Conservation (phyloP, 1,284 basidiomycete species). For the Puccinia triticina region DNA sequence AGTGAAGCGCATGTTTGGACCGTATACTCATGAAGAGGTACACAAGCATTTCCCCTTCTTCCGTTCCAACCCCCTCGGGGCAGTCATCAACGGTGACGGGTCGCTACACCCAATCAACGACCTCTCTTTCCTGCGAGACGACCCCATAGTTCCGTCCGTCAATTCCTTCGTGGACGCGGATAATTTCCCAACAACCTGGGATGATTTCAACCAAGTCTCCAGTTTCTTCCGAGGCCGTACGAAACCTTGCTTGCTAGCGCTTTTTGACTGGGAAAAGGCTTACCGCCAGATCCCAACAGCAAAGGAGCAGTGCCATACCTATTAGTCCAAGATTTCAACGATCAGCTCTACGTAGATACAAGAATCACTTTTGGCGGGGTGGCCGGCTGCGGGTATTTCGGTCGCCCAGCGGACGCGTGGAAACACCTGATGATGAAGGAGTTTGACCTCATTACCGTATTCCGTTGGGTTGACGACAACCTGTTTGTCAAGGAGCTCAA, state of each 20-base stretch:
- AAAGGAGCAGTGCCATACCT: too few species aligned
- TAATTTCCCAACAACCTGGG: constrained; percentile 9
- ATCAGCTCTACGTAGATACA: too few species aligned
- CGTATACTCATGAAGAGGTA: not conserved
- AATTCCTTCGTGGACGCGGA: not conserved
- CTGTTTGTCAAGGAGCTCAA: not conserved
- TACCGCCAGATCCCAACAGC: not conserved
- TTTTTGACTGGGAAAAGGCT: too few species aligned
- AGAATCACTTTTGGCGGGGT: too few species aligned
- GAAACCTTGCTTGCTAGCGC: too few species aligned
- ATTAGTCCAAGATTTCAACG: too few species aligned
- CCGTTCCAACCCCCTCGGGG: constrained; percentile 1
- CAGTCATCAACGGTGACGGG: not conserved
- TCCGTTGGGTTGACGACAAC: too few species aligned
- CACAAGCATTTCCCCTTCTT: not conserved
- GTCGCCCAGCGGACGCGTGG: not conserved
- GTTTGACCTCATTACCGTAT: not conserved
- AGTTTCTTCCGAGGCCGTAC: too few species aligned
- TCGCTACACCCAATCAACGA: not conserved
- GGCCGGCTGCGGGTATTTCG: too few species aligned
- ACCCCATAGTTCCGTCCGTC: not conserved
- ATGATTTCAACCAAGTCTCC: too few species aligned
- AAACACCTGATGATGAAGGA: not conserved
- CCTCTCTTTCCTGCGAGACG: not conserved
- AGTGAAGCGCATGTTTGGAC: too few species aligned